Percentiles rank a stretch among this genome's conserved stretches.
These are phyloP conservation scores for Sisymbrium irio DNA, from an alignment of 345 rosid species.

Conservation along the genomic window DNA sequence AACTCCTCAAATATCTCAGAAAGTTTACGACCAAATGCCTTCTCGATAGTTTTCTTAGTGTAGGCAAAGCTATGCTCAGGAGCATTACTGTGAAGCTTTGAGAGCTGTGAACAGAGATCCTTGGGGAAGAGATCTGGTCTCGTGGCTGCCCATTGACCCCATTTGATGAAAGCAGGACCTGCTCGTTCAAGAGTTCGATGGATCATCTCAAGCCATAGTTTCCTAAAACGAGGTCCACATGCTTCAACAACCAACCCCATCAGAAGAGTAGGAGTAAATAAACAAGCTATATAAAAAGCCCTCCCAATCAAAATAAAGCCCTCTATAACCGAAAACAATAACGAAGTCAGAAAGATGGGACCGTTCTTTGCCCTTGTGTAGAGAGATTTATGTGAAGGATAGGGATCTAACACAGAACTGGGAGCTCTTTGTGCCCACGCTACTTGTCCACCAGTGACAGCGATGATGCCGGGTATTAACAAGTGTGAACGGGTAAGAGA, in stretches of 20 bases:
- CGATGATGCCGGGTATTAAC: conserved; percentile 54
- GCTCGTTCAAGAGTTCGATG: conserved; percentile 78
- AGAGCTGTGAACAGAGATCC: conserved; percentile 84
- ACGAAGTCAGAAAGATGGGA: conserved; percentile 55
- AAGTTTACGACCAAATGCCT: conserved; percentile 86
- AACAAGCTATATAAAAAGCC: conserved; percentile 61
- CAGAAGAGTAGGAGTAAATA: conserved; percentile 72
- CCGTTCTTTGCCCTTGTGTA: conserved; percentile 77
- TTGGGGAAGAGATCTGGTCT: conserved; percentile 94
- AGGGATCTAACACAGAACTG: conserved; percentile 50
- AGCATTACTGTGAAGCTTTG: conserved; percentile 89
- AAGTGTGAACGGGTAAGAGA: conserved; percentile 75
- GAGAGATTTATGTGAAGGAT: conserved; percentile 50
- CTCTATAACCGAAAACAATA: conserved; percentile 54
- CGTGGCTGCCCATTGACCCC: conserved; percentile 99
- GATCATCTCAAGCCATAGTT: conserved; percentile 67
- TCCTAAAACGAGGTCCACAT: conserved; percentile 67
- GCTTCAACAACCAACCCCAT: conserved; percentile 77
- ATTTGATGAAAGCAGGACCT: conserved; percentile 98
- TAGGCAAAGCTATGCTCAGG: conserved; percentile 88
- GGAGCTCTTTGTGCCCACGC: conserved; percentile 38
- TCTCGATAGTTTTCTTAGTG: conserved; percentile 82
- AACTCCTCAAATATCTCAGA: conserved; percentile 78
- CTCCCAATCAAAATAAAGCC: conserved; percentile 62
- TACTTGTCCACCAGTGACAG: conserved; percentile 58